A percentile compares a stretch with the other conserved stretches of the same genome.
Evolutionary conservation across 2,329 filamentous ascomycete species (phyloP).

Genomic region (Botrytis tulipae): DNA sequence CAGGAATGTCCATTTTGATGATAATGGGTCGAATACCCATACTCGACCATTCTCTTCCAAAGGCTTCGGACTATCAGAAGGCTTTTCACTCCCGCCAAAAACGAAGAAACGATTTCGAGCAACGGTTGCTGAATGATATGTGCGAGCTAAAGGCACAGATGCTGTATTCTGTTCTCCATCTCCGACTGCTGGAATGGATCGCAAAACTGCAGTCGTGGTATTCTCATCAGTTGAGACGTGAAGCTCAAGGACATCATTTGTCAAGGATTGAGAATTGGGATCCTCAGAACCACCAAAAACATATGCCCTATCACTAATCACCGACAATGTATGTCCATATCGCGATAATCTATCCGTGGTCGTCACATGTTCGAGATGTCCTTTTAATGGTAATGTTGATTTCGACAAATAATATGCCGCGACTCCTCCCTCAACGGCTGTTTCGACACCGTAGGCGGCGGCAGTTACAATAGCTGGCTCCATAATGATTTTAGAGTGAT

Average conservation of each 20-base stretch:
- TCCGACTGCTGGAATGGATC: constrained; percentile 1
- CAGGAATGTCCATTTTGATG: constrained; percentile 6
- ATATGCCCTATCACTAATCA: constrained; percentile 16
- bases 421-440: constrained; percentile 5
- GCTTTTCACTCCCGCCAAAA: constrained; percentile 1
- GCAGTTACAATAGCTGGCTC: background rate
- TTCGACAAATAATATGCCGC: constrained; percentile 14
- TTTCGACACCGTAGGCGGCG: constrained; percentile 8
- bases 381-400: constrained; percentile 6
- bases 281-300: constrained; percentile 11
- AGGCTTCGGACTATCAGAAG: background rate
- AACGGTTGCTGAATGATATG: background rate
- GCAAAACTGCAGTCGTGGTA: constrained; percentile 9
- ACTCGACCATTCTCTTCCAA: constrained; percentile 14
- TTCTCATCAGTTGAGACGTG: constrained; percentile 12
- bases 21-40: constrained; percentile 11
- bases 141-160: background rate
- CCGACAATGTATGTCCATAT: constrained; percentile 11
- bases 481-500: constrained; percentile 14
- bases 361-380: constrained; percentile 8
- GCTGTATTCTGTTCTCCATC: background rate
- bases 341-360: background rate
- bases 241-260: constrained; percentile 14
- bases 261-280: background rate
- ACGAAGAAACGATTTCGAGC: constrained; percentile 9